Evolutionary conservation across 1,284 basidiomycete species (phyloP), one percentile per base, ranked within the genome.

Genomic region (Papiliotrema flavescens): DNA sequence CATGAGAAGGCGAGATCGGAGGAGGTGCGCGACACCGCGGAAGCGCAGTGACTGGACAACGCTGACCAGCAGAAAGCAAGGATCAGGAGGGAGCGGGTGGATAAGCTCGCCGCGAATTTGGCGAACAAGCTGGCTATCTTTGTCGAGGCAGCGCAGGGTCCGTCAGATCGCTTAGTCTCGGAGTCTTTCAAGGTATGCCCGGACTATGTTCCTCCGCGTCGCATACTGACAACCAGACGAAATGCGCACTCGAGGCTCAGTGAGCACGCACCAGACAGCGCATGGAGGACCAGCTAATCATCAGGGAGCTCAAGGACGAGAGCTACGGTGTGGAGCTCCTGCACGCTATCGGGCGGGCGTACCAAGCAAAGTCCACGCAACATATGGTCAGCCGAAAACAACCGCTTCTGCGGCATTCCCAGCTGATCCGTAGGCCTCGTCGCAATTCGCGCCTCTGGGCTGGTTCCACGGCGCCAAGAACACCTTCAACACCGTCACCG

Each of bases 391-490:
- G 68, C 54, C 9, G n/a, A 32, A 15, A 13, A 32, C 6, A 32
- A 5, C 22, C 17, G 15, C 19, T 19, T 22, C 44, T 32, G 41
- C 4, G 24, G 3, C 13, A 3, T 26, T 4, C 20, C 19, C 19
- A 17, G 47, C 56, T 56, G 41, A 49, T 49, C 6, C 7, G 64
- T 80, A 89, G 9, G 90, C 90, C 0, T 86, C 89, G 17, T 66
- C 65, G 9, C 65, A 68, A 53, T 77, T 77, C 51, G 71, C 75
- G 0, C 74, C 73, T 7, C 63, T 76, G 9, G 75, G 93, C 2
- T 97, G 93, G 93, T 78, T 94, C 60, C 92, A 96, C 73, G 92
- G 92, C 51, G 90, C 94, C 1, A 90, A 92, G 74, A 90, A 88
- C 44, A 94, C 91, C 76, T 94, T 93, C 60, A 90, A 93, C 69